phyloP scores from a whole-genome alignment of 176 grass and related monocot species.

The Panicum miliaceum region DNA sequence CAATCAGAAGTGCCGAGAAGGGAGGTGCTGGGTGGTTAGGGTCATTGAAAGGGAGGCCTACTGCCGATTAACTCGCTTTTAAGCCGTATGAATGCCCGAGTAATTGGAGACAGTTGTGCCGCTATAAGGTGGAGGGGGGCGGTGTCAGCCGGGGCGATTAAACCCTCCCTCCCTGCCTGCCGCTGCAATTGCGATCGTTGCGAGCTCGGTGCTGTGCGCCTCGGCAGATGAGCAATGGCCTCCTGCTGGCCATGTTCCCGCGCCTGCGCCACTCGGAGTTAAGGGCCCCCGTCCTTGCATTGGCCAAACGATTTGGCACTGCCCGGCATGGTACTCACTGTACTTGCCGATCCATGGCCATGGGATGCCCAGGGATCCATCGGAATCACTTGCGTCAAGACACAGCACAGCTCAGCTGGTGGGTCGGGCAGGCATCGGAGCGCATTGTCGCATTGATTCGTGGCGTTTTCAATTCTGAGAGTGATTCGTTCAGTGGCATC shows the following conservation, averaged over 20 bases:
- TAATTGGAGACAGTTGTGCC: conserved; percentile 85
- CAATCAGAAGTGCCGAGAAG: conserved; percentile 15
- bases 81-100: conserved; percentile 90
- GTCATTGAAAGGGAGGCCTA: conserved; percentile 72
- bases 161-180: neutral
- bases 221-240: neutral
- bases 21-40: conserved; percentile 58
- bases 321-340: neutral
- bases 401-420: conserved; percentile 1
- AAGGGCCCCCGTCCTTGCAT: conserved; percentile 30
- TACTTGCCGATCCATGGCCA: neutral
- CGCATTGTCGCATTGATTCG: neutral
- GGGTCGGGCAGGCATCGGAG: neutral
- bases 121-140: conserved; percentile 17
- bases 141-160: conserved; percentile 50
- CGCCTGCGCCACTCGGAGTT: conserved; percentile 19
- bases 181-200: conserved; percentile 7
- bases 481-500: neutral
- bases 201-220: neutral
- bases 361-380: neutral
- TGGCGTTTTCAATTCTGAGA: neutral
- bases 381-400: conserved; percentile 9
- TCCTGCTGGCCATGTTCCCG: conserved; percentile 30
- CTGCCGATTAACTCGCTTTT: conserved; percentile 79
- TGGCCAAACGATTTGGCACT: conserved; percentile 34